Base-by-base conservation (phyloP, 2,329 filamentous ascomycete species). In the Pseudophaeomoniella oleicola region DNA sequence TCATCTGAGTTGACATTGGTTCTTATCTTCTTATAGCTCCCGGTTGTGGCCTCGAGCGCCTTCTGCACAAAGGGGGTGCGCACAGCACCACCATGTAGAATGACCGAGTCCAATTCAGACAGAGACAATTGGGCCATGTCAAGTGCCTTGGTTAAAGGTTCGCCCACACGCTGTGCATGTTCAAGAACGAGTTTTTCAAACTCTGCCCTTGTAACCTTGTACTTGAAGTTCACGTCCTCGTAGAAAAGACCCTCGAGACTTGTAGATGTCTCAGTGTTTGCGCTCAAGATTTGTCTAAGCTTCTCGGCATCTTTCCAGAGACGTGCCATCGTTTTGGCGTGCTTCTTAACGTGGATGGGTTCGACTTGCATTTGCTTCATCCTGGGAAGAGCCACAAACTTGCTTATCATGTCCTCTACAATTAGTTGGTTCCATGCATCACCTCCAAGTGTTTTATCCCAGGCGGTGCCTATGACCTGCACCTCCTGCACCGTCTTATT, bases 401-500 rank as follows among this genome's bases (percentile, higher is more conserved):
- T 72, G 18, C 72, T 62, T 39, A 94, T 65, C 74, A 96, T 93
- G 54, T 96, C 80, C 45, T 94, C 76, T 35, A 94, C 70, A 46
- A 98, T 85, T 42, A 94, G 66, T 39, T 81, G 73, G 57, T 94
- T 98, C 42, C 98, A 69, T 19, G 79, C 69, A 54, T 98, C 88
- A 38, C 90, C 90, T 40, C 90, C 90, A 13, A 98, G 76, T 3
- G 80, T 82, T 50, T 75, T 75, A 52, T 98, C 90, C 82, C 84
- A 98, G 42, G 84, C 85, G 46, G 72, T 72, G 39, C 88, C 87
- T 32, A 94, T 50, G 27, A 93, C 83, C 42, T 85, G 75, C n/a
- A 96, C 80, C 56, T 98, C 90, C 55, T 96, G 90, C 19, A 98
- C 64, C 1, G 86, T 94, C 72, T 96, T 96, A 69, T 94, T 96